phyloP scores from a whole-genome alignment of 2,329 filamentous ascomycete species.

The Chaetoscypha palmicola region DNA sequence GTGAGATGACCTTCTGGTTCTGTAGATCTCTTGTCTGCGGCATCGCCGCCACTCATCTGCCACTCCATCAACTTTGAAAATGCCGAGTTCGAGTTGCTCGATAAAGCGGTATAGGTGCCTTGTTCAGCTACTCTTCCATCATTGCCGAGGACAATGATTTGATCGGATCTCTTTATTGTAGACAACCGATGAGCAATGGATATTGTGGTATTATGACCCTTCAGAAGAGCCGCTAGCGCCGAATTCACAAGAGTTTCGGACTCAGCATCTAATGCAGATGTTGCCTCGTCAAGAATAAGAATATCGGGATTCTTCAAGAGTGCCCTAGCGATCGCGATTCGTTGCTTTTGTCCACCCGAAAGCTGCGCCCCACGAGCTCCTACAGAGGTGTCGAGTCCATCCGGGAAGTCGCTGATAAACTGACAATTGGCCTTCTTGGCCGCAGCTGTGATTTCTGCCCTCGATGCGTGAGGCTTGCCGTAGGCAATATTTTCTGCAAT shows the following conservation, averaged over 20 bases:
- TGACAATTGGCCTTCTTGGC: constrained; percentile 90
- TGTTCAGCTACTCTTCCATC: constrained; percentile 88
- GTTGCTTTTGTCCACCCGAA: constrained; percentile 93
- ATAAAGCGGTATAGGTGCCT: constrained; percentile 74
- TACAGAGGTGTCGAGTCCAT: constrained; percentile 89
- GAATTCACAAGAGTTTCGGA: constrained; percentile 95
- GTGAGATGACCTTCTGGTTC: constrained; percentile 26
- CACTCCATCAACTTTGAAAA: constrained; percentile 98
- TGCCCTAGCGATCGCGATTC: constrained; percentile 92
- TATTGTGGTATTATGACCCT: constrained; percentile 90
- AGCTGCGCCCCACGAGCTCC: constrained; percentile 89
- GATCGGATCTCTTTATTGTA: constrained; percentile 92
- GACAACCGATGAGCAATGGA: constrained; percentile 93
- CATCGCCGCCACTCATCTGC: constrained; percentile 86
- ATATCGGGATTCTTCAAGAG: constrained; percentile 96
- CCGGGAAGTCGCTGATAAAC: constrained; percentile 94
- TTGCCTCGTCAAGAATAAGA: constrained; percentile 91
- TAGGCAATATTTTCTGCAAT: constrained; percentile 90
- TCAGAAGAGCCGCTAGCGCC: constrained; percentile 72
- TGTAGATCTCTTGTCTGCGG: constrained; percentile 34
- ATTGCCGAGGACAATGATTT: constrained; percentile 82
- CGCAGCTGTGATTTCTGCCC: constrained; percentile 75
- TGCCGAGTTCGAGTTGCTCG: constrained; percentile 65
- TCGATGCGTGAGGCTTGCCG: constrained; percentile 70
- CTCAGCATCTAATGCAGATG: constrained; percentile 90